phyloP scores from a whole-genome alignment of 768 basidiomycete genomes.

The Mycena polygramma region DNA sequence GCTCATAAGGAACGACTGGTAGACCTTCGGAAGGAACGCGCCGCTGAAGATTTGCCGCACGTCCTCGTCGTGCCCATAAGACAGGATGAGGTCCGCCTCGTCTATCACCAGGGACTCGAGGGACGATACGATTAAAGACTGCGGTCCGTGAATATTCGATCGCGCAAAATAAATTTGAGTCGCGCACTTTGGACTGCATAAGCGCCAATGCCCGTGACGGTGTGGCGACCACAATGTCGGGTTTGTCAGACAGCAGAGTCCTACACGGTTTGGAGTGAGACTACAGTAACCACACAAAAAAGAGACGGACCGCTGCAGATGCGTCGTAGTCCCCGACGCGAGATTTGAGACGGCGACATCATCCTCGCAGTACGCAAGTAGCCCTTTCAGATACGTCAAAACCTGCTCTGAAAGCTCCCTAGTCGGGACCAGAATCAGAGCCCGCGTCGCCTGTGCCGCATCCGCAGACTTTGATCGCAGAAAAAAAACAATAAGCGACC shows the following conservation, averaged over 20 bases:
- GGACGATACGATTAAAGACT: slow-evolving; percentile 75
- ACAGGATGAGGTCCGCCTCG: slow-evolving; percentile 96
- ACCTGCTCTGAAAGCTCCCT: slow-evolving; percentile 95
- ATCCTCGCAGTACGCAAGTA: slow-evolving; percentile 85
- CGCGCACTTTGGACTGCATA: slow-evolving; percentile 75
- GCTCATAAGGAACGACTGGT: slow-evolving; percentile 96
- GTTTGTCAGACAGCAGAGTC: slow-evolving; percentile 65
- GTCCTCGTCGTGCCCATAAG: slow-evolving; percentile 96
- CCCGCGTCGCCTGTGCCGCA: slow-evolving; percentile 72
- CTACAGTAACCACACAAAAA: not conserved
- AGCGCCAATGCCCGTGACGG: slow-evolving; percentile 77
- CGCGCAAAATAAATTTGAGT: not conserved
- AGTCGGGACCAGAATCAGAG: slow-evolving; percentile 88
- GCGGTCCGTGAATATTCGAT: slow-evolving; percentile 7
- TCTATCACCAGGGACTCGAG: slow-evolving; percentile 94
- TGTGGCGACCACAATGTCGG: slow-evolving; percentile 85
- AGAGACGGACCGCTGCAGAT: slow-evolving; percentile 75
- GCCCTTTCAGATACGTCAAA: slow-evolving; percentile 69
- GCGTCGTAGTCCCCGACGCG: slow-evolving; percentile 77
- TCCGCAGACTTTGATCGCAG: slow-evolving; percentile 50
- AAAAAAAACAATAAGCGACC: slow-evolving; percentile 15
- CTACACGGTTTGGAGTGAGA: slow-evolving; percentile 38
- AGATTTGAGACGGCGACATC: slow-evolving; percentile 80
- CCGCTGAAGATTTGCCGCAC: slow-evolving; percentile 78
- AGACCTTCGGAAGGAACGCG: slow-evolving; percentile 81